A percentile compares a stretch with the other conserved stretches of the same genome.
Evolutionary conservation across 2,329 filamentous ascomycete species (phyloP).

Genomic region (Apiospora aurea): DNA sequence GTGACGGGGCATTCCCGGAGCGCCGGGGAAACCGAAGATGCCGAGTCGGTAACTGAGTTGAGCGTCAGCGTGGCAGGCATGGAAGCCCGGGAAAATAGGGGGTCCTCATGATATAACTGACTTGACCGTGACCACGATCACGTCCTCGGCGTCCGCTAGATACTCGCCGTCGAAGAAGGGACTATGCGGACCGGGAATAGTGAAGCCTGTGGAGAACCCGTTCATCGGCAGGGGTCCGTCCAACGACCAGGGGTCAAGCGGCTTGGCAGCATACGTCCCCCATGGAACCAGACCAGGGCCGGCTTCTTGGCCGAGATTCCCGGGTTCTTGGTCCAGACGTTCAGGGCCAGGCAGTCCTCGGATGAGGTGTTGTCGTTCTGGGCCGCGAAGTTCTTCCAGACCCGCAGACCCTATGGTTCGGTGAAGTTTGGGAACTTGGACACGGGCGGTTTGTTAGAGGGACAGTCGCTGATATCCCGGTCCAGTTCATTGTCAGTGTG

Average conservation of each 20-base stretch:
- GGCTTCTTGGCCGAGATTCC: slow-evolving; percentile 36
- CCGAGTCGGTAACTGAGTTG: slow-evolving; percentile 35
- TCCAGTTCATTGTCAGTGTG: background rate
- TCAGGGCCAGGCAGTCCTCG: slow-evolving; percentile 49
- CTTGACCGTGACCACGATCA: slow-evolving; percentile 45
- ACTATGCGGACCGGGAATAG: slow-evolving; percentile 23
- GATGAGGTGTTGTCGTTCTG: slow-evolving; percentile 36
- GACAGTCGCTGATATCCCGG: slow-evolving; percentile 33
- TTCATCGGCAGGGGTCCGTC: background rate
- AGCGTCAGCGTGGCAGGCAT: background rate
- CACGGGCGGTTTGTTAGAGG: slow-evolving; percentile 34
- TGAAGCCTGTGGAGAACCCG: slow-evolving; percentile 1
- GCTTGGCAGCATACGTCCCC: slow-evolving; percentile 37
- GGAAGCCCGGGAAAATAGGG: background rate
- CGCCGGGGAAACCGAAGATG: slow-evolving; percentile 33
- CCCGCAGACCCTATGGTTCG: slow-evolving; percentile 38
- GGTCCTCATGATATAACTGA: background rate
- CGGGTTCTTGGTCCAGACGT: slow-evolving; percentile 44
- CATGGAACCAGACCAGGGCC: slow-evolving; percentile 48
- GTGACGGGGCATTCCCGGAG: no score
- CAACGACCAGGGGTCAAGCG: background rate
- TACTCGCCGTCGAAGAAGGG: slow-evolving; percentile 39
- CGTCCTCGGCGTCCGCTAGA: slow-evolving; percentile 41
- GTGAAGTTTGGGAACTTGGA: slow-evolving; percentile 40
- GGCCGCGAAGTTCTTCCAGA: slow-evolving; percentile 35